phyloP scores from a whole-genome alignment of 1,284 basidiomycete genomes.

The Ceratobasidium sp. region DNA sequence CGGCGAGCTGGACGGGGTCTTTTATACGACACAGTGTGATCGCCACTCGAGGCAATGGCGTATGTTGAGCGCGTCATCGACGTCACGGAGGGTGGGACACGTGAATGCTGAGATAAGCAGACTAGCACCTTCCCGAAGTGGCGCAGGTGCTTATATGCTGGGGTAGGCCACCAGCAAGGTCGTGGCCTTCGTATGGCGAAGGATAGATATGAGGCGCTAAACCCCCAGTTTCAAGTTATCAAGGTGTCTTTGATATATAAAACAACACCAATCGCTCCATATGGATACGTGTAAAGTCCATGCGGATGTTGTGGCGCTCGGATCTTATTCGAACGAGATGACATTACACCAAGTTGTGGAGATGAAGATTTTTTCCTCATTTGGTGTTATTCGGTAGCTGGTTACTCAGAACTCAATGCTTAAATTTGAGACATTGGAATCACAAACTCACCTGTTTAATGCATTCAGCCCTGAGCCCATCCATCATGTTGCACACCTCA shows the following conservation, averaged over 20 bases:
- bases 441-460: not conserved
- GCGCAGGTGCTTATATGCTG: not conserved
- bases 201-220: not conserved
- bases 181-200: too few species aligned
- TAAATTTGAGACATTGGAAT: not conserved
- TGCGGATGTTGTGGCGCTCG: too few species aligned
- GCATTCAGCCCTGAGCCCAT: not conserved
- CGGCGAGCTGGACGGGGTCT: not conserved
- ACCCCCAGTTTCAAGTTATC: not conserved
- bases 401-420: too few species aligned
- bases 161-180: too few species aligned
- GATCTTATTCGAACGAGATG: too few species aligned
- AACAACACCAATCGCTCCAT: too few species aligned
- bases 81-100: slow-evolving; percentile 17
- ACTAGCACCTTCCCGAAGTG: not conserved
- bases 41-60: slow-evolving; percentile 27
- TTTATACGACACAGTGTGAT: slow-evolving; percentile 17
- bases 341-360: too few species aligned
- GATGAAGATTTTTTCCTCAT: too few species aligned
- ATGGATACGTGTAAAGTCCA: too few species aligned
- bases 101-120: not conserved
- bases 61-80: slow-evolving; percentile 36
- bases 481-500: not conserved
- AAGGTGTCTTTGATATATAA: too few species aligned
- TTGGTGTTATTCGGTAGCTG: too few species aligned